A percentile compares a stretch with the other conserved stretches of the same genome.
phyloP scores from a whole-genome alignment of 495 filamentous ascomycete species.

The Penicillium coffeae region DNA sequence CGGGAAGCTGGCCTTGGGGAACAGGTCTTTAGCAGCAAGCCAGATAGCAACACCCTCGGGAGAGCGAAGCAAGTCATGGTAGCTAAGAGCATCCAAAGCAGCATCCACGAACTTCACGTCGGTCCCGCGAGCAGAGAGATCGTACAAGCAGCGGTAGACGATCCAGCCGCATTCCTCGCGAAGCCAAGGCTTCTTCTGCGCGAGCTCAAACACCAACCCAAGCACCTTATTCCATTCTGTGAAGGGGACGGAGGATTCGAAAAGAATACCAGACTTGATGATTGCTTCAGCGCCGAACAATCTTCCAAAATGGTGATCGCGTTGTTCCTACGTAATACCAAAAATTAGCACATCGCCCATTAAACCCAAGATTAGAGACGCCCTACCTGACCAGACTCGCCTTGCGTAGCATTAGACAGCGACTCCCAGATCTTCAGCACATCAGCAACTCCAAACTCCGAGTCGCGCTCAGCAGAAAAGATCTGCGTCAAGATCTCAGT shows the following conservation, averaged over 20 bases:
- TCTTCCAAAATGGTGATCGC: constrained; percentile 78
- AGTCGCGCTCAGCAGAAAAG: constrained; percentile 25
- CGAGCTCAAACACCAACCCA: constrained; percentile 50
- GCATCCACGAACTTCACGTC: constrained; percentile 48
- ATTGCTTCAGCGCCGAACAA: constrained; percentile 85
- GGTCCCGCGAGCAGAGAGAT: constrained; percentile 35
- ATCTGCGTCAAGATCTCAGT: constrained; percentile 72
- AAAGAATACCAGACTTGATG: constrained; percentile 70
- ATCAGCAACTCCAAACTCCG: constrained; percentile 42
- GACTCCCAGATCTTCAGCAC: constrained; percentile 63
- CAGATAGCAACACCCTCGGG: constrained; percentile 88
- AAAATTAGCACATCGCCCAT: not conserved
- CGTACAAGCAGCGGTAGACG: constrained; percentile 46
- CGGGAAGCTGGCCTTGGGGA: constrained; percentile 61
- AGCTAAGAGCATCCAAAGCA: constrained; percentile 58
- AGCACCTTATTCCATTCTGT: constrained; percentile 59
- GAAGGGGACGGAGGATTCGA: constrained; percentile 43
- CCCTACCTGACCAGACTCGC: constrained; percentile 59
- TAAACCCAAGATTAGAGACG: not conserved
- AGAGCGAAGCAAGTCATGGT: constrained; percentile 64
- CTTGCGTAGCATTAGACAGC: constrained; percentile 61
- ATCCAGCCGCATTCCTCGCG: constrained; percentile 82
- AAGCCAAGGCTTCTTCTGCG: constrained; percentile 76
- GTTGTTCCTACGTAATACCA: constrained; percentile 65
- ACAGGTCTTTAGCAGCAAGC: constrained; percentile 62